A percentile compares a stretch with the other conserved stretches of the same genome.
Evolutionary conservation across 2,329 filamentous ascomycete genomes (phyloP).

Genomic region (Aureobasidium sp.): DNA sequence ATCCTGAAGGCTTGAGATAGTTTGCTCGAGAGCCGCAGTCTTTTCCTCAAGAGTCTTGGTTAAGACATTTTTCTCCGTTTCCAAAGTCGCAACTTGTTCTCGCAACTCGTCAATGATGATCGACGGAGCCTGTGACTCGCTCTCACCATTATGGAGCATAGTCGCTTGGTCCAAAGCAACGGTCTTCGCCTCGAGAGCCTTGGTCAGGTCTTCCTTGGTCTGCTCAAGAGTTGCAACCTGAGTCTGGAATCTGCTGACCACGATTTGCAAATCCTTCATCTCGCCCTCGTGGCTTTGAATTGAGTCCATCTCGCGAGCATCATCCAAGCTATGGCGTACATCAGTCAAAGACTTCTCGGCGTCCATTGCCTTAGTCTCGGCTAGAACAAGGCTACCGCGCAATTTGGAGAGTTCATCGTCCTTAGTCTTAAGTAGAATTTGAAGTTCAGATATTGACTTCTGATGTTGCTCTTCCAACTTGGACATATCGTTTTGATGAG

Average conservation of each 20-base stretch:
- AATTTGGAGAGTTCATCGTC: constrained; percentile 15
- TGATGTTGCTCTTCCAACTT: not conserved
- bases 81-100: not conserved
- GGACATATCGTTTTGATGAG: not conserved
- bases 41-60: not conserved
- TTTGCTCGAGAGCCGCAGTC: not conserved
- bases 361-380: not conserved
- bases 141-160: not conserved
- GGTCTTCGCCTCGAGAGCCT: not conserved
- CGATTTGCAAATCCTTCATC: not conserved
- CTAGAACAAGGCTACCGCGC: not conserved
- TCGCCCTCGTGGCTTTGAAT: not conserved
- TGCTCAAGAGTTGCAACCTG: constrained; percentile 6
- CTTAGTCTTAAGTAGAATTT: not conserved
- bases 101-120: not conserved
- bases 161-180: not conserved
- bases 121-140: too few species aligned
- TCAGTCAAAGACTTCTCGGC: not conserved
- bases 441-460: not conserved
- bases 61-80: not conserved
- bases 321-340: not conserved
- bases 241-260: not conserved
- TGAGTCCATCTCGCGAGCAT: not conserved
- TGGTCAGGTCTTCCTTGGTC: not conserved
- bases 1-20: not conserved